These are phyloP conservation scores for Plantago ovata DNA, from an alignment of 257 asterid species.

Conservation along the genomic window DNA sequence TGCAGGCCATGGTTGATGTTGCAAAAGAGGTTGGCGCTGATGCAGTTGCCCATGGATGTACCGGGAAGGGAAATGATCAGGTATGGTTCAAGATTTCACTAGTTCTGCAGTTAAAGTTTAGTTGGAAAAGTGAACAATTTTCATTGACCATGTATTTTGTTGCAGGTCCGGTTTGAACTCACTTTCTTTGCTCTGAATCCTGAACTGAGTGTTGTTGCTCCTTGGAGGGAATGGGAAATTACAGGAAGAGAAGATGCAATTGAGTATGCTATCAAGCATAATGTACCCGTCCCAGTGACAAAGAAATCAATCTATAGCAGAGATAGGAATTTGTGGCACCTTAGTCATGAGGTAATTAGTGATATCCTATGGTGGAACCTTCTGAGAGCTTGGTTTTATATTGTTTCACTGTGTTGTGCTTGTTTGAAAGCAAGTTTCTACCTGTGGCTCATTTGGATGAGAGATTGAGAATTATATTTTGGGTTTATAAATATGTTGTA, in stretches of 20 bases:
- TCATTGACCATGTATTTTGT: constrained; percentile 6
- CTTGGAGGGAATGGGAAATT: constrained; percentile 99
- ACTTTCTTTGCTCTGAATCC: constrained; percentile 98
- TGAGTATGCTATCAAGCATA: constrained; percentile 86
- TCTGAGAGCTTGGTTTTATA: background rate
- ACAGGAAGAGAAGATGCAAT: constrained; percentile 95
- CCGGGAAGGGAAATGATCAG: constrained; percentile 98
- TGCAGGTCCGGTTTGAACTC: constrained; percentile 95
- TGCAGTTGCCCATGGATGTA: constrained; percentile 98
- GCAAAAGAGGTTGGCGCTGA: constrained; percentile 99
- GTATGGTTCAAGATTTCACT: constrained; percentile 30
- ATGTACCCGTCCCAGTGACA: constrained; percentile 91
- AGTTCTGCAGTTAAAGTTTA: background rate
- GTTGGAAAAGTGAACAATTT: background rate
- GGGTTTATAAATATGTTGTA: constrained; percentile 3
- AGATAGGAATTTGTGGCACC: constrained; percentile 97
- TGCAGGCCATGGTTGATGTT: constrained; percentile 98
- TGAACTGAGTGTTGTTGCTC: constrained; percentile 90
- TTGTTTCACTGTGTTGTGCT: background rate
- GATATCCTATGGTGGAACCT: background rate
- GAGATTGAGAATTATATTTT: background rate
- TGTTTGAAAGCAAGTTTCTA: too few relatives aligned
- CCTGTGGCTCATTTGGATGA: background rate
- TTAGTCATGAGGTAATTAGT: constrained; percentile 83
- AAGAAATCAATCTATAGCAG: constrained; percentile 96